Conservation (phyloP, 1,139 yeast genomes). For the Meyerozyma carpophila region DNA sequence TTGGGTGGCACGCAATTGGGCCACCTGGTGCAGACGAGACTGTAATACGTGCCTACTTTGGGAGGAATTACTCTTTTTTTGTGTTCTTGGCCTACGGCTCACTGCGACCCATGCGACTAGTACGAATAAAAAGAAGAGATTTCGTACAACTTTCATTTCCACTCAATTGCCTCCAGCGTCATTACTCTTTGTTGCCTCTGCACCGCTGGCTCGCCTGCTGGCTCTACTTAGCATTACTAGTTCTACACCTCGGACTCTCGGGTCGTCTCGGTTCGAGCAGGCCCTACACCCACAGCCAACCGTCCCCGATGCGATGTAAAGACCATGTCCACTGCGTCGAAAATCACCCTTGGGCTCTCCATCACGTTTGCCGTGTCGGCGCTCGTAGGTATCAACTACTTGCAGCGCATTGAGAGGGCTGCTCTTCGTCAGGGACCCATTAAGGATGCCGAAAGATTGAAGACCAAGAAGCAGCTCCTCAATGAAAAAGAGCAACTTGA, state of each 20-base stretch:
- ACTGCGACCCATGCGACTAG: background rate
- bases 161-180: no score
- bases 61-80: no score
- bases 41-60: no score
- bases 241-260: no score
- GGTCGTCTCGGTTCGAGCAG: no score
- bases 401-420: slow-evolving; percentile 62
- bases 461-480: slow-evolving; percentile 39
- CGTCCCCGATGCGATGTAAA: no score
- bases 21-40: no score
- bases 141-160: no score
- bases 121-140: background rate
- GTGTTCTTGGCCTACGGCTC: background rate
- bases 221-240: no score
- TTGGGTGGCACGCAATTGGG: background rate
- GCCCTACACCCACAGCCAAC: no score
- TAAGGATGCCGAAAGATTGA: slow-evolving; percentile 64
- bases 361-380: slow-evolving; percentile 52
- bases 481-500: slow-evolving; percentile 72
- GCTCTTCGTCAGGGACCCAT: slow-evolving; percentile 77
- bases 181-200: no score
- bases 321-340: slow-evolving; percentile 66
- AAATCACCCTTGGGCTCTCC: slow-evolving; percentile 61
- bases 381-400: slow-evolving; percentile 60
- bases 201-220: no score